Conservation (phyloP, 2,329 filamentous ascomycete species). For the Grosmannia clavigera region DNA sequence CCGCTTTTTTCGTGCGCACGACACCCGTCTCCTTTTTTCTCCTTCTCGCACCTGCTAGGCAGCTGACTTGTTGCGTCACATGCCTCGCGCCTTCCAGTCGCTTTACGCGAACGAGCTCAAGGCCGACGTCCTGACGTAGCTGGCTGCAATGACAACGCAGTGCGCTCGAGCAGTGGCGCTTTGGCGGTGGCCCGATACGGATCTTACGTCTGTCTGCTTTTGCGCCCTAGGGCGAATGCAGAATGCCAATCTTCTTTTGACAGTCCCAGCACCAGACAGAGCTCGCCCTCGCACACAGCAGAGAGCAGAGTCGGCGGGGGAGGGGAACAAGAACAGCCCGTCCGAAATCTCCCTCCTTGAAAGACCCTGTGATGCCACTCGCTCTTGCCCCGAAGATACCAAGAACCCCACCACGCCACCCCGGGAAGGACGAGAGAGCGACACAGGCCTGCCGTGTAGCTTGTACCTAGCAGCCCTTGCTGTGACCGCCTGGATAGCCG, state of each 20-base stretch:
- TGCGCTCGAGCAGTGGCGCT: not conserved
- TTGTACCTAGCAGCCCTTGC: not conserved
- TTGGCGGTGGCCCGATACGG: not conserved
- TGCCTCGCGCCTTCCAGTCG: not conserved
- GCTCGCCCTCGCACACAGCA: not conserved
- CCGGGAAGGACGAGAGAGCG: not conserved
- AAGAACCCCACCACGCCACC: not conserved
- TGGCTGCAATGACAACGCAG: not conserved
- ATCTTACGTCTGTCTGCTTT: too few species aligned
- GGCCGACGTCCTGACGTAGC: not conserved
- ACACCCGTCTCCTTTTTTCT: not conserved
- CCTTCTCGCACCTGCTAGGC: not conserved
- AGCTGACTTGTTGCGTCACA: not conserved
- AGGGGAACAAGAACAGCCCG: not conserved
- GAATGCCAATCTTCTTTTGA: too few species aligned
- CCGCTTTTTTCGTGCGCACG: not conserved
- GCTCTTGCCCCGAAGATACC: not conserved
- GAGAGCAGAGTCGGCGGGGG: not conserved
- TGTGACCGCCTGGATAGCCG: not conserved
- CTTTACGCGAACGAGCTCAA: not conserved
- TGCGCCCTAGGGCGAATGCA: too few species aligned
- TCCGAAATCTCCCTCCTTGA: not conserved
- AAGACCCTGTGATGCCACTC: not conserved
- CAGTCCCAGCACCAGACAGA: not conserved
- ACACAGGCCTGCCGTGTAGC: not conserved